These are phyloP conservation scores for Pseudohalonectria lignicola DNA, from an alignment of 2,329 filamentous ascomycete genomes.

Conservation along the genomic window DNA sequence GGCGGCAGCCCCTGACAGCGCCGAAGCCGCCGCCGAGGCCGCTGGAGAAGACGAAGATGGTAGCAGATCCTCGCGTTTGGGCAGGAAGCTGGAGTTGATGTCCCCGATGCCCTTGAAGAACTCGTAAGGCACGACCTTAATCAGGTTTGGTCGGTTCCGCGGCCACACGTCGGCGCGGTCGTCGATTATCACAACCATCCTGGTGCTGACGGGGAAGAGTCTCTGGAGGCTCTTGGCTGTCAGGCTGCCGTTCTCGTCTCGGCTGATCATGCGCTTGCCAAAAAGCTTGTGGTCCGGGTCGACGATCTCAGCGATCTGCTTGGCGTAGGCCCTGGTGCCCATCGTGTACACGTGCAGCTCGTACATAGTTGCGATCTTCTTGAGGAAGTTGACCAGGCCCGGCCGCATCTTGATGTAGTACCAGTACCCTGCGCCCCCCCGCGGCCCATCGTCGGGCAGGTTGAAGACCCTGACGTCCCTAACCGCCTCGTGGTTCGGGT, in stretches of 20 bases:
- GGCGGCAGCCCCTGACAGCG: background rate
- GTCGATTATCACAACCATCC: constrained; percentile 99
- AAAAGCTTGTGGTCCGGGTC: constrained; percentile 86
- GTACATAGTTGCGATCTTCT: constrained; percentile 67
- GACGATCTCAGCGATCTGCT: constrained; percentile 84
- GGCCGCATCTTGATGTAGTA: constrained; percentile 99
- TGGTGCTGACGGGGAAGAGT: constrained; percentile 90
- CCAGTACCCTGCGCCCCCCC: constrained; percentile 64
- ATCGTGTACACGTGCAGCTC: constrained; percentile 99
- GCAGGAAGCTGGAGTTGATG: constrained; percentile 95
- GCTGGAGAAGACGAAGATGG: too few relatives aligned
- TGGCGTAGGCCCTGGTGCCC: constrained; percentile 93
- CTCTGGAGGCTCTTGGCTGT: constrained; percentile 82
- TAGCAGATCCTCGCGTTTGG: constrained; percentile 55
- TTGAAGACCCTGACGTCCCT: constrained; percentile 85
- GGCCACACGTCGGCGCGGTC: constrained; percentile 94
- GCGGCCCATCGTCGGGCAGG: constrained; percentile 70
- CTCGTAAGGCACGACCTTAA: constrained; percentile 91
- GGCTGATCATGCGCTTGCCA: constrained; percentile 87
- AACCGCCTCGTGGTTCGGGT: constrained; percentile 84
- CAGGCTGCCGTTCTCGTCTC: constrained; percentile 92
- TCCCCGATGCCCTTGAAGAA: constrained; percentile 98
- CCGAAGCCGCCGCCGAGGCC: background rate
- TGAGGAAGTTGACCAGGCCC: constrained; percentile 69
- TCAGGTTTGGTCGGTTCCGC: constrained; percentile 79